A percentile compares a stretch with the other conserved stretches of the same genome.
phyloP scores from a whole-genome alignment of 1,139 yeast genomes.

The Pichia sp. region DNA sequence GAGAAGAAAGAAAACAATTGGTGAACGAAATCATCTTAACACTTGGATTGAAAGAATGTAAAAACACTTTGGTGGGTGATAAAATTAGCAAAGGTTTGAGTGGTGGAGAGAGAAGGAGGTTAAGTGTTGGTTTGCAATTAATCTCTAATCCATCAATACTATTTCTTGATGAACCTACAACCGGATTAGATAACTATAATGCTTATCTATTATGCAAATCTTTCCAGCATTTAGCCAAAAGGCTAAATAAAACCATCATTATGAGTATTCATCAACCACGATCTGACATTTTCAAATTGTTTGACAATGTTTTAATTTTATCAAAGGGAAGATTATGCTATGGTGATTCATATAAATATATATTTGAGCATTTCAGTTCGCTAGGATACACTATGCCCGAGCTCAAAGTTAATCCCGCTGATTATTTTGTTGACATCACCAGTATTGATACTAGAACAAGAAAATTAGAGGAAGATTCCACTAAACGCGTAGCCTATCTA shows the following conservation, averaged over 20 bases:
- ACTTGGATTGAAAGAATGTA: slow-evolving; percentile 58
- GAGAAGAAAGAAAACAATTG: slow-evolving; percentile 34
- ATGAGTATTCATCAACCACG: slow-evolving; percentile 83
- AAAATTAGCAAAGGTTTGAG: slow-evolving; percentile 61
- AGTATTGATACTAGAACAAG: slow-evolving; percentile 47
- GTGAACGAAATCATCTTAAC: slow-evolving; percentile 56
- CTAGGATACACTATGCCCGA: slow-evolving; percentile 40
- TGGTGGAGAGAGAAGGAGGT: slow-evolving; percentile 80
- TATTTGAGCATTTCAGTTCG: slow-evolving; percentile 38
- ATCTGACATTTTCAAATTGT: slow-evolving; percentile 63
- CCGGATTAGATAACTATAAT: slow-evolving; percentile 77
- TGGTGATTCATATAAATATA: slow-evolving; percentile 16
- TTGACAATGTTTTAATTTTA: slow-evolving; percentile 65
- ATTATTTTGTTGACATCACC: slow-evolving; percentile 58
- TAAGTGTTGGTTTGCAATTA: slow-evolving; percentile 72
- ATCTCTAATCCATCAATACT: slow-evolving; percentile 68
- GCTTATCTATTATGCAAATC: slow-evolving; percentile 61
- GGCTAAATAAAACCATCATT: slow-evolving; percentile 59
- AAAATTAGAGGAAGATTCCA: slow-evolving; percentile 36
- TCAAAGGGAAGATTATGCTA: slow-evolving; percentile 41
- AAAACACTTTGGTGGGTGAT: slow-evolving; percentile 47
- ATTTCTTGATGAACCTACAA: slow-evolving; percentile 83
- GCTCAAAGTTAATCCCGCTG: slow-evolving; percentile 46
- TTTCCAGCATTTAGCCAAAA: slow-evolving; percentile 45
- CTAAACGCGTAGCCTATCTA: slow-evolving; percentile 36